Evolutionary conservation across 306 rosid genomes (phyloP).

Genomic region (Cicer pinnatifidum): DNA sequence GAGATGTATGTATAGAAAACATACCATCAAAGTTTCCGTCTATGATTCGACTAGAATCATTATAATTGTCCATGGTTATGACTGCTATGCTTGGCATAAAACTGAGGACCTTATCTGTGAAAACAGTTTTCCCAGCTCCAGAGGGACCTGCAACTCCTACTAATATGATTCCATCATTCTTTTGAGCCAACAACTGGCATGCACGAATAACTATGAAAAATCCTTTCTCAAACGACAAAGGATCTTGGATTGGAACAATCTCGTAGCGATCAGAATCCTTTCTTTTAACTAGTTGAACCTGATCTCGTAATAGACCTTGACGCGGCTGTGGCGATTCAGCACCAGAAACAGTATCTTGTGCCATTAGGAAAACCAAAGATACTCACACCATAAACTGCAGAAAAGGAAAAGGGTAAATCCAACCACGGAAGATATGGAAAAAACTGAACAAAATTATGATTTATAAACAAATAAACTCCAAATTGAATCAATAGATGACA

Average conservation of each 20-base stretch:
- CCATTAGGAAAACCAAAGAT: conserved; percentile 57
- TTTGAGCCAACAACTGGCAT: conserved; percentile 89
- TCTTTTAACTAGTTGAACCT: conserved; percentile 78
- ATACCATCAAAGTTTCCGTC: conserved; percentile 97
- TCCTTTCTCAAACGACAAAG: conserved; percentile 92
- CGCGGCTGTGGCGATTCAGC: conserved; percentile 78
- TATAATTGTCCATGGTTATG: conserved; percentile 93
- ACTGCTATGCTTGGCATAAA: conserved; percentile 96
- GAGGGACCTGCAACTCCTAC: conserved; percentile 99
- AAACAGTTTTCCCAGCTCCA: conserved; percentile 97
- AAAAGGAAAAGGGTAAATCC: conserved; percentile 37
- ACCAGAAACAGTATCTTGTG: conserved; percentile 60
- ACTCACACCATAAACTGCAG: conserved; percentile 43
- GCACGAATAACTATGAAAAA: conserved; percentile 96
- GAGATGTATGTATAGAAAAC: conserved; percentile 8
- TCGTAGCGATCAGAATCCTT: conserved; percentile 82
- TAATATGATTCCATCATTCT: conserved; percentile 79
- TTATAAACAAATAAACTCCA: conserved; percentile 8
- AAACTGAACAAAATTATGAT: conserved; percentile 12
- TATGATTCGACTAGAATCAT: conserved; percentile 87
- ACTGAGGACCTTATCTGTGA: conserved; percentile 85
- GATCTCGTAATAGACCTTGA: conserved; percentile 79
- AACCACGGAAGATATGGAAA: conserved; percentile 12
- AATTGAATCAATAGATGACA: conserved; percentile 30
- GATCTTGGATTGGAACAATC: conserved; percentile 76